Conservation (phyloP, 106 monocot genomes). For the Dendrobium huoshanense region DNA sequence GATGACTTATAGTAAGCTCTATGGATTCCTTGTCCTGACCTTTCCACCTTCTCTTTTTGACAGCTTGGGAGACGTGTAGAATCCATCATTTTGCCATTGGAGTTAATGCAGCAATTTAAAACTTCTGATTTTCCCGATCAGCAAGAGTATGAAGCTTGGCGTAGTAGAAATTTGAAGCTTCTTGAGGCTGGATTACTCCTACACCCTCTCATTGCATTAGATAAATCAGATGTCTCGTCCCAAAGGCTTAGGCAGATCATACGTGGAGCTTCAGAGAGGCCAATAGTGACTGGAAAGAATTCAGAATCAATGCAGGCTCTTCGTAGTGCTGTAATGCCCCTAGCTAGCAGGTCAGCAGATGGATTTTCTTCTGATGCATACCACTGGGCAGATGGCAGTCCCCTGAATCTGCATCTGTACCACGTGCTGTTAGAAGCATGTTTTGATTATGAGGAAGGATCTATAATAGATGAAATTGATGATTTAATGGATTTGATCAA, state of each 20-base stretch:
- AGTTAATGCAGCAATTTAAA: constrained; percentile 94
- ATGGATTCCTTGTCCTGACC: not conserved
- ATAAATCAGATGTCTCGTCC: constrained; percentile 51
- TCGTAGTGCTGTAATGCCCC: constrained; percentile 66
- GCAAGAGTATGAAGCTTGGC: constrained; percentile 74
- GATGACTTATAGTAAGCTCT: not conserved
- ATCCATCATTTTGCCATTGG: constrained; percentile 68
- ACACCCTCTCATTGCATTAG: constrained; percentile 55
- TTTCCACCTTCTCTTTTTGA: not conserved
- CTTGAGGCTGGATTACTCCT: constrained; percentile 86
- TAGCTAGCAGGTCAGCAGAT: constrained; percentile 66
- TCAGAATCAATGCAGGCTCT: constrained; percentile 91
- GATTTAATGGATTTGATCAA: constrained; percentile 86
- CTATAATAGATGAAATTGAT: constrained; percentile 82
- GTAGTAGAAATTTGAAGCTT: constrained; percentile 62
- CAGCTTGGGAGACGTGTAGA: constrained; percentile 90
- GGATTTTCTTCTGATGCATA: constrained; percentile 52
- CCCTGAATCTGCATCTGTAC: constrained; percentile 82
- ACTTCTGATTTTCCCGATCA: constrained; percentile 79
- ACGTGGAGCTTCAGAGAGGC: constrained; percentile 58
- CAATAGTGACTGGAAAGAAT: constrained; percentile 85
- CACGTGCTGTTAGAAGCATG: constrained; percentile 75
- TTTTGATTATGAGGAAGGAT: constrained; percentile 79
- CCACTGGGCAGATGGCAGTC: constrained; percentile 96
- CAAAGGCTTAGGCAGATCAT: constrained; percentile 68